phyloP scores from a whole-genome alignment of 2,329 filamentous ascomycete species.

The Microcera coccophila region DNA sequence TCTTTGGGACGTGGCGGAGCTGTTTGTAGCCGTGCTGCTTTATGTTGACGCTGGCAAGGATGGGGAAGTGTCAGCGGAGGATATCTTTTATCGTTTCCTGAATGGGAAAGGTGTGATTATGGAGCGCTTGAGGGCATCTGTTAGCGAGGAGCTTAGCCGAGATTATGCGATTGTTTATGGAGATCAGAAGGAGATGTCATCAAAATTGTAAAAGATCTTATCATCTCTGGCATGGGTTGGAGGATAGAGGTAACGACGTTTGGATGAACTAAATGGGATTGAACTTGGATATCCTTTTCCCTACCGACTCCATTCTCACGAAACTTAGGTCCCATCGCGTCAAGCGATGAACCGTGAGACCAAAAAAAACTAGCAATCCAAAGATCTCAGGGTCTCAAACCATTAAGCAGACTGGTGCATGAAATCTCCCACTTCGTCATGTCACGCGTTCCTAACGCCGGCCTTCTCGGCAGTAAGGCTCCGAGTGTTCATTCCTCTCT shows the following conservation, averaged over 20 bases:
- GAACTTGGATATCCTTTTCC: neutral
- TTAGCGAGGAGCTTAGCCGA: slow-evolving; percentile 26
- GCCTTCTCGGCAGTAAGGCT: slow-evolving; percentile 6
- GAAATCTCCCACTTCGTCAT: slow-evolving; percentile 6
- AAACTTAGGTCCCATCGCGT: neutral
- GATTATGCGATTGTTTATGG: slow-evolving; percentile 39
- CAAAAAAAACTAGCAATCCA: neutral
- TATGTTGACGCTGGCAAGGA: slow-evolving; percentile 38
- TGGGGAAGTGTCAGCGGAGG: slow-evolving; percentile 33
- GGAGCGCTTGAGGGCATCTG: slow-evolving; percentile 15
- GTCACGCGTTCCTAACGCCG: slow-evolving; percentile 5
- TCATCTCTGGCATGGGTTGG: too few species aligned
- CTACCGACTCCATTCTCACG: neutral
- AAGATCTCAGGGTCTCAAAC: too few species aligned
- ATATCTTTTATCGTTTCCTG: slow-evolving; percentile 41
- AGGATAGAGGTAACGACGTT: neutral
- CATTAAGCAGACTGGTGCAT: too few species aligned
- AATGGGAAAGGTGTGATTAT: slow-evolving; percentile 21
- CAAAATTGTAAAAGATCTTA: slow-evolving; percentile 24
- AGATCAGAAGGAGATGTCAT: slow-evolving; percentile 4
- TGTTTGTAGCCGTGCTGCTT: slow-evolving; percentile 42
- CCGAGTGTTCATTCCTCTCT: slow-evolving; percentile 4
- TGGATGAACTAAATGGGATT: neutral
- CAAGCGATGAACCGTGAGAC: neutral
- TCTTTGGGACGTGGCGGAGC: slow-evolving; percentile 42